These are phyloP conservation scores for Penicillium goetzii DNA, from an alignment of 495 filamentous ascomycete species.

Conservation along the genomic window DNA sequence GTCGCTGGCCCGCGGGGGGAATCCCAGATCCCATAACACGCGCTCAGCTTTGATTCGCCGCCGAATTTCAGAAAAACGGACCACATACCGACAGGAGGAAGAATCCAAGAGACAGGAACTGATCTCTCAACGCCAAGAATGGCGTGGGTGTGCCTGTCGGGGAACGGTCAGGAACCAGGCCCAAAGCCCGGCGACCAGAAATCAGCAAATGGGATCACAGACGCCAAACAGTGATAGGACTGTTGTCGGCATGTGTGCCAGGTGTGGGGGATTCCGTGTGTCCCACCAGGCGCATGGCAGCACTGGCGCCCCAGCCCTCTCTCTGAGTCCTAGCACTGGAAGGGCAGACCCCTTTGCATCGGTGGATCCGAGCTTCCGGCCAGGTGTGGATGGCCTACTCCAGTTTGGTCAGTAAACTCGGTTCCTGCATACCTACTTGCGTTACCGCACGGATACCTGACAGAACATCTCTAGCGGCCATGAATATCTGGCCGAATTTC, in stretches of 20 bases:
- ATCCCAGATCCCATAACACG: neutral
- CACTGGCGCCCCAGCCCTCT: neutral
- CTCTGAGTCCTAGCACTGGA: neutral
- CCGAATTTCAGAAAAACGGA: neutral
- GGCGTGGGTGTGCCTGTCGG: neutral
- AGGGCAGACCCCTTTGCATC: constrained; percentile 5
- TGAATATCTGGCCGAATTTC: neutral
- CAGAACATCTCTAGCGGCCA: neutral
- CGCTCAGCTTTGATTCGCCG: constrained; percentile 7
- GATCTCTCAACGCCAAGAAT: neutral
- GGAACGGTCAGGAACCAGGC: neutral
- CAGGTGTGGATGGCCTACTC: constrained; percentile 1
- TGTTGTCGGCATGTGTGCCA: neutral
- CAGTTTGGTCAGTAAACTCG: neutral
- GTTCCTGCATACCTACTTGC: neutral
- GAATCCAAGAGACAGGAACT: constrained; percentile 3
- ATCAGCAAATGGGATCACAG: neutral
- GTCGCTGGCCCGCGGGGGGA: neutral
- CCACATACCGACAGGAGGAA: constrained; percentile 4
- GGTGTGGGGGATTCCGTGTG: neutral
- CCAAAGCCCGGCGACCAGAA: neutral
- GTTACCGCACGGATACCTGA: neutral
- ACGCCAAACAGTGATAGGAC: neutral
- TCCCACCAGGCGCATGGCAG: neutral
- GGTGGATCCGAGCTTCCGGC: neutral